These are phyloP conservation scores for Trichomonascaceae sp. DNA, from an alignment of 1,139 yeast genomes.

Conservation along the genomic window DNA sequence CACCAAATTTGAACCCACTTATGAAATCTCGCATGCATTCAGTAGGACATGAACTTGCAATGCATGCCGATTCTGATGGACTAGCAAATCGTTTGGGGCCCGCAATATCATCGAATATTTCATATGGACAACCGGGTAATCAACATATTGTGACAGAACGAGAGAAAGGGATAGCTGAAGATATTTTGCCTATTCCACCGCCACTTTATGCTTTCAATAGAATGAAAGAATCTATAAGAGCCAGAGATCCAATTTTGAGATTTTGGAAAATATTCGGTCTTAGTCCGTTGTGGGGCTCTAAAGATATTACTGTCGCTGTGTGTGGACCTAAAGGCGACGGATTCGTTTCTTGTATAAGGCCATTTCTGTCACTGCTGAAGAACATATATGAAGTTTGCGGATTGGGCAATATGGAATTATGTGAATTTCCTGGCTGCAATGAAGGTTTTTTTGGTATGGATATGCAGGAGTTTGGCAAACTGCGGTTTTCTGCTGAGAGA, in stretches of 20 bases:
- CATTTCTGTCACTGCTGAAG: conserved; percentile 27
- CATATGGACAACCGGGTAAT: not conserved
- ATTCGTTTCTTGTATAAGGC: conserved; percentile 21
- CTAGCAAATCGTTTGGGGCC: not conserved
- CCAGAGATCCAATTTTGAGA: conserved; percentile 32
- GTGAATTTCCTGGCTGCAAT: conserved; percentile 21
- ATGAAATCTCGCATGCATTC: not conserved
- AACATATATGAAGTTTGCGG: conserved; percentile 33
- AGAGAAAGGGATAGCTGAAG: conserved; percentile 5
- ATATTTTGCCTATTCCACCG: conserved; percentile 21
- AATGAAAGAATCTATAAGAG: conserved; percentile 27
- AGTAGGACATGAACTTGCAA: not conserved
- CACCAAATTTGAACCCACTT: not conserved
- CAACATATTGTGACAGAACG: not conserved
- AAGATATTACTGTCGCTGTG: conserved; percentile 27
- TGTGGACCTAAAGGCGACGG: conserved; percentile 30
- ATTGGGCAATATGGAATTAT: conserved; percentile 29
- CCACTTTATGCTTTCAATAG: conserved; percentile 29
- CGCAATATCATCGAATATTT: not conserved
- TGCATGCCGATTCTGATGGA: not conserved
- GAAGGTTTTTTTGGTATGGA: conserved; percentile 13
- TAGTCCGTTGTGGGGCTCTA: conserved; percentile 29
- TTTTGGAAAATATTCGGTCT: conserved; percentile 37
- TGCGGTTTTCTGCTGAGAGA: not conserved
- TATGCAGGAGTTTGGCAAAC: not conserved